These are phyloP conservation scores for Ogataea philodendri DNA, from an alignment of 805 yeast genomes.

Conservation along the genomic window DNA sequence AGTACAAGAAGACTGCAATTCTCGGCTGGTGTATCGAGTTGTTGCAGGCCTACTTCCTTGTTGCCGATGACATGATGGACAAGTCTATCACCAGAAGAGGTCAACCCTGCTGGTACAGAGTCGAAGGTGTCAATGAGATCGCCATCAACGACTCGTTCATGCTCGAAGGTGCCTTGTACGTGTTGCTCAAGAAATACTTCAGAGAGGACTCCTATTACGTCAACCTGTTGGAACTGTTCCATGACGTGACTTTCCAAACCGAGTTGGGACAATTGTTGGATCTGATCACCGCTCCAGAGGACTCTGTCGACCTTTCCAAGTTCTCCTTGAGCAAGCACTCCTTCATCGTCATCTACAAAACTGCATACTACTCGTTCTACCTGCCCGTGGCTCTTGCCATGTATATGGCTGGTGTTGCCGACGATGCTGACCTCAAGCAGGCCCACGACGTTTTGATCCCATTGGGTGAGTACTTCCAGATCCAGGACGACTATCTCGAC, in stretches of 20 bases:
- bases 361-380: slow-evolving; percentile 96
- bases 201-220: slow-evolving; percentile 77
- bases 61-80: slow-evolving; percentile 99
- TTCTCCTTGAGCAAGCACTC: slow-evolving; percentile 89
- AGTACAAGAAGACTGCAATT: slow-evolving; percentile 80
- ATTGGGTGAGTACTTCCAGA: slow-evolving; percentile 97
- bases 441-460: slow-evolving; percentile 86
- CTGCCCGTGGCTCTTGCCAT: slow-evolving; percentile 96
- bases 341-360: slow-evolving; percentile 92
- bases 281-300: slow-evolving; percentile 96
- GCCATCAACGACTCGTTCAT: slow-evolving; percentile 97
- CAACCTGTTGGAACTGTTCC: slow-evolving; percentile 89
- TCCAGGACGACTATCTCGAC: slow-evolving; percentile 96
- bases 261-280: slow-evolving; percentile 96
- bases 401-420: slow-evolving; percentile 80
- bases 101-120: slow-evolving; percentile 96
- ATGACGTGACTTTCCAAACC: slow-evolving; percentile 95
- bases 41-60: slow-evolving; percentile 93
- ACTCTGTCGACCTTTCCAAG: slow-evolving; percentile 81
- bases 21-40: slow-evolving; percentile 96
- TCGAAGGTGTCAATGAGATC: slow-evolving; percentile 76
- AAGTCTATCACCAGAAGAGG: slow-evolving; percentile 95
- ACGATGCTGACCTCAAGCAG: slow-evolving; percentile 77
- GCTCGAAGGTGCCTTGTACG: slow-evolving; percentile 92
- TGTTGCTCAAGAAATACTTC: slow-evolving; percentile 86